These are phyloP conservation scores for Candida alai DNA, from an alignment of 805 yeast species.

Conservation along the genomic window DNA sequence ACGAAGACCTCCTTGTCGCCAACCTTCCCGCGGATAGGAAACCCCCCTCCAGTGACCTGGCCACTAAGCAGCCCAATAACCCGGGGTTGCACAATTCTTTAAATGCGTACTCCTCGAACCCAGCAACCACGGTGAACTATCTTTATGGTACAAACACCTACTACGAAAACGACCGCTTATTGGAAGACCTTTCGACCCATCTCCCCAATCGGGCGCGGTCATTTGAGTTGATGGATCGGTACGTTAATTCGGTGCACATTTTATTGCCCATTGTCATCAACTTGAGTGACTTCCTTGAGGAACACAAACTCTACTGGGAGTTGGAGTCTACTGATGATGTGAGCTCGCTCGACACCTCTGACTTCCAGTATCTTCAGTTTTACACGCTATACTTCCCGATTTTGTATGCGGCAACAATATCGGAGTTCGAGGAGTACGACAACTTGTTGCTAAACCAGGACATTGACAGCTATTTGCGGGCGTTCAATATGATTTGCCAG, in stretches of 20 bases:
- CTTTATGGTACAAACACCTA: conserved; percentile 38
- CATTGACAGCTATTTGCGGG: conserved; percentile 47
- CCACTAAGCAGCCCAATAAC: conserved; percentile 7
- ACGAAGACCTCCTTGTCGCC: neutral
- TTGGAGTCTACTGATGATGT: conserved; percentile 5
- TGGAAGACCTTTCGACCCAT: conserved; percentile 37
- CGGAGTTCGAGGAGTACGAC: conserved; percentile 56
- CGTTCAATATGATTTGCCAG: conserved; percentile 46
- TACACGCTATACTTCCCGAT: conserved; percentile 50
- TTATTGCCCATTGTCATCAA: conserved; percentile 51
- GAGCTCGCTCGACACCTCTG: conserved; percentile 7
- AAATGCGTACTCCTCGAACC: conserved; percentile 27
- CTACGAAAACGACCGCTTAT: conserved; percentile 31
- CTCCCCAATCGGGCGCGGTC: conserved; percentile 46
- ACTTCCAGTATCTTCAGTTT: conserved; percentile 41
- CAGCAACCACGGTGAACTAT: conserved; percentile 20
- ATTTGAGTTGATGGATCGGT: conserved; percentile 45
- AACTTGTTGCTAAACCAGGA: conserved; percentile 44
- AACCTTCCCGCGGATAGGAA: neutral
- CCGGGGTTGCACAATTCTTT: conserved; percentile 25
- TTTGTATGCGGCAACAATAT: conserved; percentile 54
- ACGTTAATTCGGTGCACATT: conserved; percentile 50
- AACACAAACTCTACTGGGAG: conserved; percentile 50
- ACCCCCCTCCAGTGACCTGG: neutral
- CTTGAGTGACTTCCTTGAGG: conserved; percentile 37